Evolutionary conservation across 2,329 filamentous ascomycete genomes (phyloP), one percentile per base, ranked within the genome.

Genomic region (Neopestalotiopsis sp.): DNA sequence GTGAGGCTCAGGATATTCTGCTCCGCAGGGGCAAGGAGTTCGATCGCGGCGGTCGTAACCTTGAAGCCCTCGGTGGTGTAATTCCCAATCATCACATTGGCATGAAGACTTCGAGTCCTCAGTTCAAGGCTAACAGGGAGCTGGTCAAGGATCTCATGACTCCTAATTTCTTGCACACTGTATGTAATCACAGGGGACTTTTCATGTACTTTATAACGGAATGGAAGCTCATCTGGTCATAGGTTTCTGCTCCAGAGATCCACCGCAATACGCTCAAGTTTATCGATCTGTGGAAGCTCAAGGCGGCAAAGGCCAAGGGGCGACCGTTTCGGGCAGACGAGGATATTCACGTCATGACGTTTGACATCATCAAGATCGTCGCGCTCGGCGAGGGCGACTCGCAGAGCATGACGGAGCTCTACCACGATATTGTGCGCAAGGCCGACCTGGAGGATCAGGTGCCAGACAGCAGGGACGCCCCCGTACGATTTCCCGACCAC

Each of bases 111-210:
- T 70, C 73, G 17, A 72, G 79, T 61, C 75, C 77, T 2, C 71
- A 76, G 17, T 78, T 76, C 70, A 78, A 75, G 69, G 56, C 42
- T 12, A 76, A 79, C 58, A 76, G 75, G 56, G 73, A 77, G 65
- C 73, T 82, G 5, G 70, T 80, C 14, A 74, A 76, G 61, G 79
- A 81, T 53, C 72, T 81, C 4, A 80, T 82, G 80, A 74, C 78
- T 14, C 76, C 78, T 0, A 69, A 67, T n/a, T 81, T 81, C 63
- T 69, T 81, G 28, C 72, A 79, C 65, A 68, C 68, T 28, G 70
- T 71, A 40, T 61, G 68, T 32, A 1, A 5, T 4, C 32, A 12
- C 17, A 38, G 10, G 34, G 6, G 34, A 10, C 34, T 38, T 10
- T 38, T 32, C 1, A 42, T 20, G 17, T 61, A 56, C 24, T 32